Evolutionary conservation across 2,329 filamentous ascomycete genomes (phyloP).

Genomic region (Penicillium thymicola): DNA sequence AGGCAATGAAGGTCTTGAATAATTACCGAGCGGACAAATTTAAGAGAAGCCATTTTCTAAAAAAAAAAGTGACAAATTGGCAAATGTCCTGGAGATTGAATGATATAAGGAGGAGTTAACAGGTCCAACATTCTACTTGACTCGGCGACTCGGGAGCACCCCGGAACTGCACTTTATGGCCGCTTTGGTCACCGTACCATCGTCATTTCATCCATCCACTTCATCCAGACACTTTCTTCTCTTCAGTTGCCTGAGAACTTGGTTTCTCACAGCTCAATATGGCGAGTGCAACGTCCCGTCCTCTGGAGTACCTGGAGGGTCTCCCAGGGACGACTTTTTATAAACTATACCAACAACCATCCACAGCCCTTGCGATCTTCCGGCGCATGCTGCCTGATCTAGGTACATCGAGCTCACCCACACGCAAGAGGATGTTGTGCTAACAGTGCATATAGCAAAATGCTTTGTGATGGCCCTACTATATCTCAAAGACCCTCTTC

Average conservation of each 20-base stretch:
- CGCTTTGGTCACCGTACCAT: slow-evolving; percentile 29
- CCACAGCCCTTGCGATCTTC: slow-evolving; percentile 91
- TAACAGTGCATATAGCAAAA: slow-evolving; percentile 62
- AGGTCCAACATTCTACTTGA: slow-evolving; percentile 2
- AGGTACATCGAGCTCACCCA: slow-evolving; percentile 52
- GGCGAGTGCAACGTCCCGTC: slow-evolving; percentile 56
- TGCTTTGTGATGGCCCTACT: slow-evolving; percentile 93
- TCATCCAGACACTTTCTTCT: slow-evolving; percentile 6
- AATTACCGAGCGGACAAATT: slow-evolving; percentile 63
- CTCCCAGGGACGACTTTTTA: slow-evolving; percentile 85
- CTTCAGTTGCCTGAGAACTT: slow-evolving; percentile 23
- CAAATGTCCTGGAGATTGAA: not conserved
- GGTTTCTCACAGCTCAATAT: slow-evolving; percentile 42
- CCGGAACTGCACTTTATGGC: slow-evolving; percentile 29
- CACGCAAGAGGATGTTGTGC: slow-evolving; percentile 4
- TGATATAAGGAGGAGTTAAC: not conserved
- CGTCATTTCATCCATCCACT: slow-evolving; percentile 11
- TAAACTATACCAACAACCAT: slow-evolving; percentile 92
- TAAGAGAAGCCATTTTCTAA: slow-evolving; percentile 51
- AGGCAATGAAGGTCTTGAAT: not conserved
- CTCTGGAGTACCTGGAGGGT: slow-evolving; percentile 88
- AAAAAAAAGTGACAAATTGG: not conserved
- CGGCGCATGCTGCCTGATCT: slow-evolving; percentile 93
- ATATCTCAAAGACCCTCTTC: slow-evolving; percentile 79
- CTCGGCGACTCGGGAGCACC: slow-evolving; percentile 7